These are phyloP conservation scores for Geotrichum macrosporum DNA, from an alignment of 1,139 yeast genomes.

Conservation along the genomic window DNA sequence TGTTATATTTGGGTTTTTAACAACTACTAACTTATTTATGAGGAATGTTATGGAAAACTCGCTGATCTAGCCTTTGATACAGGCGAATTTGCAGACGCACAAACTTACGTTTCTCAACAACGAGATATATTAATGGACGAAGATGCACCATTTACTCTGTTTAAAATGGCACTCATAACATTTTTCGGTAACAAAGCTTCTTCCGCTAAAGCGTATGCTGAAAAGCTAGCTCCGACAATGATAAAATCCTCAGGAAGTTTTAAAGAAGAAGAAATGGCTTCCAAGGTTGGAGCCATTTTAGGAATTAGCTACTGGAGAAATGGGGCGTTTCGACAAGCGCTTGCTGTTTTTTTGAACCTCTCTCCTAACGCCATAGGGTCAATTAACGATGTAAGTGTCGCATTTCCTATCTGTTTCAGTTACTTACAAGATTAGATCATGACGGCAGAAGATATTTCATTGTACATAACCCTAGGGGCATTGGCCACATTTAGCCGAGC, in stretches of 20 bases:
- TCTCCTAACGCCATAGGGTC: neutral
- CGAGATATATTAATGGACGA: slow-evolving; percentile 9
- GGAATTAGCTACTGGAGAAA: slow-evolving; percentile 14
- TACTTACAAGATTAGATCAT: too few species aligned
- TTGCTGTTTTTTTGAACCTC: slow-evolving; percentile 14
- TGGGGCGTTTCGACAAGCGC: slow-evolving; percentile 17
- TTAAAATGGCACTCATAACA: slow-evolving; percentile 4
- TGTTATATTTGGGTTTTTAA: too few species aligned
- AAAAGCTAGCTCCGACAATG: slow-evolving; percentile 10
- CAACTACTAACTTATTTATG: too few species aligned
- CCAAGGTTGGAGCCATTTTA: slow-evolving; percentile 14
- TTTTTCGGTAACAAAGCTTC: slow-evolving; percentile 8
- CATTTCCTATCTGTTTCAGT: neutral
- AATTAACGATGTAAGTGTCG: slow-evolving; percentile 1
- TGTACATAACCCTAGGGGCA: slow-evolving; percentile 28
- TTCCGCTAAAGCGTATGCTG: slow-evolving; percentile 12
- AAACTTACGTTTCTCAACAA: slow-evolving; percentile 10
- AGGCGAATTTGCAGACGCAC: slow-evolving; percentile 17
- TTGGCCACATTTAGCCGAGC: slow-evolving; percentile 28
- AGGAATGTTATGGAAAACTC: slow-evolving; percentile 8
- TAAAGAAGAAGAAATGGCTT: neutral
- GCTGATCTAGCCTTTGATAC: slow-evolving; percentile 13
- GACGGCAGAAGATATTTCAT: slow-evolving; percentile 23
- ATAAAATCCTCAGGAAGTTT: slow-evolving; percentile 1
- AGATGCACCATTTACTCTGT: neutral